Conservation (phyloP, 1,139 yeast species). For the Candida albicans region DNA sequence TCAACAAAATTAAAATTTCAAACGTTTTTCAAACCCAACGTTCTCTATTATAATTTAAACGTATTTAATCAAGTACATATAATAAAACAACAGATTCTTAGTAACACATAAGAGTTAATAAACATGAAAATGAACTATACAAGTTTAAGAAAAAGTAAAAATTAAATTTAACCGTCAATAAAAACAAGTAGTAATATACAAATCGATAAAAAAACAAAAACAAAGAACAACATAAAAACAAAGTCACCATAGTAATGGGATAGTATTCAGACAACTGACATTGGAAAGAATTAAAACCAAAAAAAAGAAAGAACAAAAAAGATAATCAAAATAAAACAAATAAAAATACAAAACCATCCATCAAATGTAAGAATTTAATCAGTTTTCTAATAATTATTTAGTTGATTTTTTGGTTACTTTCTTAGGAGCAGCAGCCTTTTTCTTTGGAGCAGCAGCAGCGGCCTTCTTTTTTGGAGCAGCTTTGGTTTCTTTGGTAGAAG, state of each 20-base stretch:
- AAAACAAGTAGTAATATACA: background rate
- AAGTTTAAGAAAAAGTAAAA: background rate
- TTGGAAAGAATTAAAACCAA: too few relatives aligned
- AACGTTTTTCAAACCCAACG: too few relatives aligned
- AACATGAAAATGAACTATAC: too few relatives aligned
- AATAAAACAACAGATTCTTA: too few relatives aligned
- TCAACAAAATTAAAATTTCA: too few relatives aligned
- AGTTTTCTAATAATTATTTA: background rate
- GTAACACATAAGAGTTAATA: too few relatives aligned
- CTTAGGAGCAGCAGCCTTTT: slow-evolving; percentile 16
- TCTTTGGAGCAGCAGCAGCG: slow-evolving; percentile 16
- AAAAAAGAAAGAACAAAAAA: background rate
- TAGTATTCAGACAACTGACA: too few relatives aligned
- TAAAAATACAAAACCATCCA: background rate
- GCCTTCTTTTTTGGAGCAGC: slow-evolving; percentile 18
- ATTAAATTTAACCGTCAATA: background rate
- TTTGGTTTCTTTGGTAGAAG: slow-evolving; percentile 14
- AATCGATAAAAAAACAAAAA: slow-evolving; percentile 1
- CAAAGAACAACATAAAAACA: background rate
- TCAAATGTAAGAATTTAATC: background rate
- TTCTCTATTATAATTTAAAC: too few relatives aligned
- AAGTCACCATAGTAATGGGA: too few relatives aligned
- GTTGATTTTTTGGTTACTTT: slow-evolving; percentile 6
- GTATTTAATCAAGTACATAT: too few relatives aligned
- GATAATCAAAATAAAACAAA: background rate